Percentiles rank a stretch among this genome's conserved stretches.
These are phyloP conservation scores for Nothophoma quercina DNA, from an alignment of 2,329 filamentous ascomycete species.

Conservation along the genomic window DNA sequence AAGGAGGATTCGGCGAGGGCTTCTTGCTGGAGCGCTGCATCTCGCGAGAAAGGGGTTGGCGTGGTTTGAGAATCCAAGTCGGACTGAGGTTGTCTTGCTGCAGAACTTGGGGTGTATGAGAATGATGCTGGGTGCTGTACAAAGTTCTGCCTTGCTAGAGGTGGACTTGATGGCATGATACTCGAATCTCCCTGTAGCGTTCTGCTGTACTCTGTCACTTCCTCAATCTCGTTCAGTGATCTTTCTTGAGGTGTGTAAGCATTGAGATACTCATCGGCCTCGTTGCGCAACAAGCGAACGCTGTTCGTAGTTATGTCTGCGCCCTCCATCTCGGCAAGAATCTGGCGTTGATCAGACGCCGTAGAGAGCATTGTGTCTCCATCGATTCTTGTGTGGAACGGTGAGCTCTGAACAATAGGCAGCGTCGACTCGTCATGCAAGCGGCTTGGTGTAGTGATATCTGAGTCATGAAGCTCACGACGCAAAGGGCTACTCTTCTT, in stretches of 20 bases:
- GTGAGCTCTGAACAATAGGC: constrained; percentile 43
- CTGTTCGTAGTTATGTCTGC: constrained; percentile 34
- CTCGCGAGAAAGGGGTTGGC: constrained; percentile 24
- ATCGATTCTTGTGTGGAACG: constrained; percentile 42
- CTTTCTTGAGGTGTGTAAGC: constrained; percentile 45
- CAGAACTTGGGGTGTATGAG: constrained; percentile 18
- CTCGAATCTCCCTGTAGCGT: constrained; percentile 27
- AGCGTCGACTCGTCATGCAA: constrained; percentile 40
- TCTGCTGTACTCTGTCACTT: constrained; percentile 45
- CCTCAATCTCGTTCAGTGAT: constrained; percentile 42
- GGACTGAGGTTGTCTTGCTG: neutral
- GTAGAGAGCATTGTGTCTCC: constrained; percentile 33
- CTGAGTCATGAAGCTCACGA: constrained; percentile 37
- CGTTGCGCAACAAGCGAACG: constrained; percentile 40
- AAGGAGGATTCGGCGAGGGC: constrained; percentile 6
- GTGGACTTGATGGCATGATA: constrained; percentile 32
- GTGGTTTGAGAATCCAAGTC: constrained; percentile 3
- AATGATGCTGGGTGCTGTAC: constrained; percentile 28
- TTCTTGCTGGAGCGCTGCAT: neutral
- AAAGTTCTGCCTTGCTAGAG: constrained; percentile 26
- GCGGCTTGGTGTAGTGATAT: constrained; percentile 32
- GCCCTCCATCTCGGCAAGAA: constrained; percentile 42
- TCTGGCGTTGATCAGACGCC: constrained; percentile 43
- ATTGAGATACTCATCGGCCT: constrained; percentile 44
- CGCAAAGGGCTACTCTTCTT: constrained; percentile 47